Base-by-base conservation (phyloP, 768 basidiomycete species). In the Termitomyces sp. region DNA sequence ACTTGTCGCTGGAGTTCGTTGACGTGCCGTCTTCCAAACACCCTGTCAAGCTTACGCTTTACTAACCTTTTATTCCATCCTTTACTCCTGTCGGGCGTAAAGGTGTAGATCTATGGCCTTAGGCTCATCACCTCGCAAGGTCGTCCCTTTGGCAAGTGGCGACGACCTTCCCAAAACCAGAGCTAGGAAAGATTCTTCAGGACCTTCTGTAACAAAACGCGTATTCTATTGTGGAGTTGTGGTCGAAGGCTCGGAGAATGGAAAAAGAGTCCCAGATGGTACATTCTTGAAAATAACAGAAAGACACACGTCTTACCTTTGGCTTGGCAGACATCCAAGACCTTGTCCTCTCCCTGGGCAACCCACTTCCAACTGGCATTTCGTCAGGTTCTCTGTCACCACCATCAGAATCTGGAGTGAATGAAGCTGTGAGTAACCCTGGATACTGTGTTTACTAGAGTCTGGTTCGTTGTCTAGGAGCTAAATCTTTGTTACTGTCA, bases 211-310 rank as follows among this genome's bases (percentile, higher is more conserved):
- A 64, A 95, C 89, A 6, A 88, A 83, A 71, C 89, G 94, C 70
- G 91, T 88, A 31, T 96, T 96, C 73, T 90, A 90, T 70, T 92
- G 91, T 69, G 92, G 91, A 48, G 91, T 96, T 20, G 91, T 96
- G 14, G 88, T 96, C 36, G 94, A 97, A 75, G 87, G 86, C 56
- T 86, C 89, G 43, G 88, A 89, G 64, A 81, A 84, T 65, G 89
- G 88, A 6, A 83, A 79, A 66, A 80, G 85, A 60, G 81, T 91
- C 54, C 81, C 86, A 43, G 85, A 87, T 73, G 90, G 91, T 87
- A 59, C 43, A 71, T 69, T 73, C 8, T 34, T 63, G 31, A 14
- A 50, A 52, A 31, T 34, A 20, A 11, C 57, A 40, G 52, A 45
- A 36, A 57, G 45, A 62, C 65, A 59, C 60, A 60, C 64, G 37